Evolutionary conservation across 1,284 basidiomycete species (phyloP), one percentile per base, ranked within the genome.

Genomic region (Violaceomyces palustris): DNA sequence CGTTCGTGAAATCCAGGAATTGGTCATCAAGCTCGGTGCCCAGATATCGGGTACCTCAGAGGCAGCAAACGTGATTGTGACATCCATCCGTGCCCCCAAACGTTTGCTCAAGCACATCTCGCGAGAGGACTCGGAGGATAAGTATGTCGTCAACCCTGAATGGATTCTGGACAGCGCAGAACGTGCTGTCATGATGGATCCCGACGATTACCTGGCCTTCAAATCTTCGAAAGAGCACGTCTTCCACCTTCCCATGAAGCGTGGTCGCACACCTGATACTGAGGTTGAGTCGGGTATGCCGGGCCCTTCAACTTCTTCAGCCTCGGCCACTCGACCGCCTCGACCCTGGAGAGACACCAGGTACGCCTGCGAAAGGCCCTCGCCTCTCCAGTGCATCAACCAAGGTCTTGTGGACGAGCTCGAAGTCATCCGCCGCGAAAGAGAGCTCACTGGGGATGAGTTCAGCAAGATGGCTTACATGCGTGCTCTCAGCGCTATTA

Each of bases 381-480:
- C 64, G 2, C 66, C 66, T 4, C 49, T 68, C n/a, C 10, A 50
- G 38, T 58, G 38, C 18, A 35, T 40, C 31, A 71, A 72, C 35
- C 68, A 72, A 35, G 17, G 40, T 2, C 45, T 72, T 5, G 59
- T 72, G 18, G 39, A 56, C 21, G 51, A 61, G 46, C 60, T 72
- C n/a, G 59, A 62, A 25, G 31, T 58, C 2, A 55, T 72, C 19
- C 57, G 61, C 4, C 50, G 42, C 45, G 67, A 72, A 31, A 59
- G 69, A 4, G 41, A 38, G 0, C 50, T 70, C 11, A 58, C 64
- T 1, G 53, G 52, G n/a, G 67, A 68, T 27, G 42, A 36, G 2
- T 51, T 52, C 28, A 49, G 46, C 15, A 64, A 66, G 25, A 64
- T 67, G 48, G 60, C 69, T 9, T 71, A 72, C 52, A 57, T 62